These are phyloP conservation scores for Penicillium samsonianum DNA, from an alignment of 495 filamentous ascomycete species.

Conservation along the genomic window DNA sequence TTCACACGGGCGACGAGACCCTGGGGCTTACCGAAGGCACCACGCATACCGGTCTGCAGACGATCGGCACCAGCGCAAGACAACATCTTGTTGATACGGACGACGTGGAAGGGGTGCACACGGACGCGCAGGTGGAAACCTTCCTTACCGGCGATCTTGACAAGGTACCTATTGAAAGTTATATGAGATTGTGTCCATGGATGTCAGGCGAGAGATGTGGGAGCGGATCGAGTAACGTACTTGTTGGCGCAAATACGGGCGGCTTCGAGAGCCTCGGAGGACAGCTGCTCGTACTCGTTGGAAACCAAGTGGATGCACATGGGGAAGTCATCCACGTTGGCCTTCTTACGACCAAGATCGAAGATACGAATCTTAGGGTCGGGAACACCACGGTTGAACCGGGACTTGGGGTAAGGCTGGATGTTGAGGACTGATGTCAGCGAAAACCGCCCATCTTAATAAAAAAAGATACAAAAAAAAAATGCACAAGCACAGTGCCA, in stretches of 20 bases:
- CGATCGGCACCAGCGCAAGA: conserved; percentile 99
- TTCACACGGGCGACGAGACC: conserved; percentile 96
- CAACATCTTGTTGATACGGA: conserved; percentile 99
- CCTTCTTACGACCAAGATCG: conserved; percentile 97
- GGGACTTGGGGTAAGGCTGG: conserved; percentile 96
- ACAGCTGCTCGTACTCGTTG: conserved; percentile 98
- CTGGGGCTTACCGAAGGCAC: conserved; percentile 98
- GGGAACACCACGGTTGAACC: conserved; percentile 99
- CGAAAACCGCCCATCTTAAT: conserved; percentile 4
- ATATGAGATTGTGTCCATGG: conserved; percentile 14
- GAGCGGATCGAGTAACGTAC: conserved; percentile 46
- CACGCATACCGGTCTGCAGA: conserved; percentile 99
- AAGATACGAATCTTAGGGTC: conserved; percentile 99
- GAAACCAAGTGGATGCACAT: conserved; percentile 96
- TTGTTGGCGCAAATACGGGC: conserved; percentile 99
- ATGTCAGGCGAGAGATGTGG: neutral
- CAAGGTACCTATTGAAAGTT: conserved; percentile 65
- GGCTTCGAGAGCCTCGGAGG: conserved; percentile 96
- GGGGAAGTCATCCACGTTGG: conserved; percentile 96
- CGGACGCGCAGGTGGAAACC: conserved; percentile 97
- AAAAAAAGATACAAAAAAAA: neutral
- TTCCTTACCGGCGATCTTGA: conserved; percentile 96
- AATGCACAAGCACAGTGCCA: neutral
- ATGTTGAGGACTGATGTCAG: conserved; percentile 30
- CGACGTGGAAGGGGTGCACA: conserved; percentile 97